Evolutionary conservation across 2,329 filamentous ascomycete genomes (phyloP), one percentile per base, ranked within the genome.

Genomic region (Sporothrix variecibatus): DNA sequence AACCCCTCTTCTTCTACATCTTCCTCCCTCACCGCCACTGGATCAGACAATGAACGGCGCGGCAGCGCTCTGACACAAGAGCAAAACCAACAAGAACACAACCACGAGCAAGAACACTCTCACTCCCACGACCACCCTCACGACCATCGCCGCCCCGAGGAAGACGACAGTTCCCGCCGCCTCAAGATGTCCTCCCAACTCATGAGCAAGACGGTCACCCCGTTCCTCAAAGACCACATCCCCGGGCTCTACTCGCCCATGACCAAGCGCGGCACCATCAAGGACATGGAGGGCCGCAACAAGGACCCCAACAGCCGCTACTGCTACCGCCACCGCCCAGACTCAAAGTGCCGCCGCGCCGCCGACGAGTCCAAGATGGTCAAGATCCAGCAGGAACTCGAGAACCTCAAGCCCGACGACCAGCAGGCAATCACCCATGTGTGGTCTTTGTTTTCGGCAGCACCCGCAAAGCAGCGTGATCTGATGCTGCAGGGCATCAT

Each of bases 281-380:
- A 83, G 75, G 82, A 82, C 78, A 81, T 80, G 31, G 81, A 81
- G 68, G 53, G 72, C 26, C 83, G 80, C 62, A 84, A 85, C 64
- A 85, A 82, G 79, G 88, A 90, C 76, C 88, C 87, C 49, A 97
- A 95, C 81, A 97, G 94, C 78, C 96, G 93, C 82, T 98, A 93
- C 84, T 99, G 96, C 84, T 99, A 99, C 82, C 91, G 96, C 73
- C 96, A 99, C 82, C 89, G 93, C 72, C 96, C 96, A 1, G 96
- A 98, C 82, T 90, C 95, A 72, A 97, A 98, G 84, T 99, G 96
- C 84, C 89, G 95, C 75, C 90, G 94, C 75, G 94, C 97, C 76
- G 95, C 94, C 74, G 95, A 98, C 84, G 96, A 98, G 84, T 92
- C 92, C 65, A 96, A 96, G 76, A 99, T 99, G 96, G 94, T 95